Conservation (phyloP, 345 rosid species). For the Salix brachista region DNA sequence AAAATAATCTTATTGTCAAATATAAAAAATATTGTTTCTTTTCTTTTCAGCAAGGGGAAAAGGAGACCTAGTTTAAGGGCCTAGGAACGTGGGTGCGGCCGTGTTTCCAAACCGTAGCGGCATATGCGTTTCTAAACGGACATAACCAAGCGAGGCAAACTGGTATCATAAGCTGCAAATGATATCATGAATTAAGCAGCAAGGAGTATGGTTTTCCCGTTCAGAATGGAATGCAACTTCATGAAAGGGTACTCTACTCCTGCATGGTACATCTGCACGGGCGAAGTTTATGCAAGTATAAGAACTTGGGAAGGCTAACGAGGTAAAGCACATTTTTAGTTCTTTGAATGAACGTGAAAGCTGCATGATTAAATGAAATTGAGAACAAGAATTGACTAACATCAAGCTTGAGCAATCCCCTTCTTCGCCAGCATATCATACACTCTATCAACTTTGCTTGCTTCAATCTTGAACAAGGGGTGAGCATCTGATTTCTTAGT, state of each 20-base stretch:
- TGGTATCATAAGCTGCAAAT: not conserved
- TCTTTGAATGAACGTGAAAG: not conserved
- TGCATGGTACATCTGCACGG: not conserved
- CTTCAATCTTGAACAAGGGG: constrained; percentile 70
- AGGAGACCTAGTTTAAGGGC: too few species aligned
- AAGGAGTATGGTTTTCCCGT: not conserved
- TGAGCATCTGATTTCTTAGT: constrained; percentile 74
- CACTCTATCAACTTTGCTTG: constrained; percentile 73
- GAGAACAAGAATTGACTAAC: not conserved
- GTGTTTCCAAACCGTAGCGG: too few species aligned
- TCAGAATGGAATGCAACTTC: not conserved
- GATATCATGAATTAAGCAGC: not conserved
- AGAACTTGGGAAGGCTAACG: not conserved
- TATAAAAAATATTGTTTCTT: too few species aligned
- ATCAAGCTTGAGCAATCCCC: constrained; percentile 70
- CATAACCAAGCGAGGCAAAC: too few species aligned
- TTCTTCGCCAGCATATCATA: constrained; percentile 92
- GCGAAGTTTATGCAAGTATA: not conserved
- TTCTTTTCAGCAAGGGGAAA: too few species aligned
- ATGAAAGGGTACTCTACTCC: not conserved
- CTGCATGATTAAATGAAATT: not conserved
- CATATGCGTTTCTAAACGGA: too few species aligned
- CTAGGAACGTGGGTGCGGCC: too few species aligned
- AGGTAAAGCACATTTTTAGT: not conserved
- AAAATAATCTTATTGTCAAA: too few species aligned